Base-by-base conservation (phyloP, 139 green algal genomes). In the Micractinium sp. region DNA sequence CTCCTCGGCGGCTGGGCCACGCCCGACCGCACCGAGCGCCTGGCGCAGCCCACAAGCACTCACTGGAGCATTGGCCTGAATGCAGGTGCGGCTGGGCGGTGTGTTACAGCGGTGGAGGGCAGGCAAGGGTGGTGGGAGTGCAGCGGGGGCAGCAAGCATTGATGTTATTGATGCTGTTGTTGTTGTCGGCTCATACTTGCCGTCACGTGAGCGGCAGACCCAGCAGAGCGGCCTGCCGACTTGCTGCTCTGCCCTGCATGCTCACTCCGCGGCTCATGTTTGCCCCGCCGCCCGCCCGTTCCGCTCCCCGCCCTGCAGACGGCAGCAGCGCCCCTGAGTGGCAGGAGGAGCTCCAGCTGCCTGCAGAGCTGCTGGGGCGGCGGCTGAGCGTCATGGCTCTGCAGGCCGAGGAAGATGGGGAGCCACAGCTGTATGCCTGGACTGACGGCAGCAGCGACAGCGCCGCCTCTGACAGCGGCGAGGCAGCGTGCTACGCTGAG, bases 21-120 rank as follows among this genome's bases (percentile, higher is more conserved):
- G 5, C 82, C 82, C 5, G 82, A 87, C 63, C 60, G 63, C 1
- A 20, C 27, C 13, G 12, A 1, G 0, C 61, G 82, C 1, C 61
- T 87, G 35, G 82, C 82, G 36, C n/a, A 36, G 82, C 82, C 82
- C 0, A 20, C 35, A 7, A 4, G 3, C 7, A 38, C 20, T 20
- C 82, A 87, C 82, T 87, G 82, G 82, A 87, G 82, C 82, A 87
- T 87, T 25, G 82, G 82, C 36, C 67, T 87, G 82, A 87, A 87
- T 31, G 82, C 82, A 27, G 81, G 53, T 69, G n/a, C 23, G 53
- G 15, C 23, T n/a, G 4, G 16, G 18, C 66, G 66, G 18, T n/a
- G 20, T 27, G 66, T 20, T 74, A 20, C 66, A n/a, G 18, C 18
- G 29, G 20, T 74, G 66, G 15, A 66, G 60, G 27, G 4, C 20